Percentiles rank a stretch among this genome's conserved stretches.
These are phyloP conservation scores for Phaffia tasmanica DNA, from an alignment of 768 basidiomycete species.

Conservation along the genomic window DNA sequence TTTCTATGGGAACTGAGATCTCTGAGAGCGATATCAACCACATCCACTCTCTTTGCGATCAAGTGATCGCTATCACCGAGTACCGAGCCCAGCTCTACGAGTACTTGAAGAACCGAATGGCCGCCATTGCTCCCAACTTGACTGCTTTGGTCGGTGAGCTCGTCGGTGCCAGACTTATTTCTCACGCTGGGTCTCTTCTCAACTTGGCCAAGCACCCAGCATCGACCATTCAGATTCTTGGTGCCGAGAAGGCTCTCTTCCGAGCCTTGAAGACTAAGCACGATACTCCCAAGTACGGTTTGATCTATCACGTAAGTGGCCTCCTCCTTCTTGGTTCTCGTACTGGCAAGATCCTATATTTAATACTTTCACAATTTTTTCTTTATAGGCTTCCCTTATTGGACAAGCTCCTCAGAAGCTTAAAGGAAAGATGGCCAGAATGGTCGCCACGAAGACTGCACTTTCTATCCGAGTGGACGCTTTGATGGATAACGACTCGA, in stretches of 20 bases:
- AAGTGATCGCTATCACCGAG: constrained; percentile 89
- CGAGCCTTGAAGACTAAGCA: constrained; percentile 45
- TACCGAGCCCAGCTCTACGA: constrained; percentile 93
- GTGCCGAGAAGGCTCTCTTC: constrained; percentile 45
- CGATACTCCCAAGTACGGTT: constrained; percentile 70
- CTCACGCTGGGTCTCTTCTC: constrained; percentile 43
- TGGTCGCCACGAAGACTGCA: constrained; percentile 97
- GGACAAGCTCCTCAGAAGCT: constrained; percentile 95
- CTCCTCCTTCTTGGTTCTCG: neutral
- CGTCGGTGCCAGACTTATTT: constrained; percentile 63
- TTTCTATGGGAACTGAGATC: constrained; percentile 99
- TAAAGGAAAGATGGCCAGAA: constrained; percentile 99
- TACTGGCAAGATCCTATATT: neutral
- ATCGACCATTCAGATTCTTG: constrained; percentile 44
- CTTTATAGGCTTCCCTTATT: constrained; percentile 69
- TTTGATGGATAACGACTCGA: constrained; percentile 79
- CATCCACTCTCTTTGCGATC: constrained; percentile 93
- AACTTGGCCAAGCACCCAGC: constrained; percentile 44
- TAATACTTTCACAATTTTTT: constrained; percentile 17
- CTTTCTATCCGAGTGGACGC: constrained; percentile 97
- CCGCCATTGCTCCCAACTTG: constrained; percentile 91
- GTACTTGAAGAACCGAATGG: constrained; percentile 96
- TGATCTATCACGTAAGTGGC: constrained; percentile 83
- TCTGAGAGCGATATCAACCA: constrained; percentile 93
- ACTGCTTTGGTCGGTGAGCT: constrained; percentile 72